Percentiles rank a stretch among this genome's conserved stretches.
These are phyloP conservation scores for Atkinsonella texensis DNA, from an alignment of 2,329 filamentous ascomycete species.

Conservation along the genomic window DNA sequence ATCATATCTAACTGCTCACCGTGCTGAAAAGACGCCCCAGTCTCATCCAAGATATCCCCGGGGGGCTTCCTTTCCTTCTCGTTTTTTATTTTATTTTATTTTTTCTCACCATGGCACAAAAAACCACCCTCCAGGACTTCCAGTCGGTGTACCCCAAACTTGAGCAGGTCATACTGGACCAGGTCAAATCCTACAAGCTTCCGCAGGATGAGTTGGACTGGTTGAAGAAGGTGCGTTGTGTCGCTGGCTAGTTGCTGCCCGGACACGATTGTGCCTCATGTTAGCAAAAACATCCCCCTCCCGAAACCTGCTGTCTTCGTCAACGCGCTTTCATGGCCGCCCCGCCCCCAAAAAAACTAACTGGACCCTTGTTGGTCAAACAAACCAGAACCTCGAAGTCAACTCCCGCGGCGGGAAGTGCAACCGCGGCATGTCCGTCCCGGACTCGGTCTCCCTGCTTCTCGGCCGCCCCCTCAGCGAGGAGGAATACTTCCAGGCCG, in stretches of 20 bases:
- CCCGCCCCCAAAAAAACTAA: no score
- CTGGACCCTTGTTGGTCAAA: no score
- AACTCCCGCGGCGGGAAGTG: conserved; percentile 94
- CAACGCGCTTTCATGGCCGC: not conserved
- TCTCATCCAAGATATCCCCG: no score
- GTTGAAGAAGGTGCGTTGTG: conserved; percentile 61
- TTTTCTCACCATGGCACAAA: conserved; percentile 45
- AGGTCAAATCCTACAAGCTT: conserved; percentile 72
- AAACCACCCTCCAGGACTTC: conserved; percentile 73
- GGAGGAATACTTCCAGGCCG: conserved; percentile 78
- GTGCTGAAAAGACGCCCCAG: no score
- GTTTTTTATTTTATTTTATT: not conserved
- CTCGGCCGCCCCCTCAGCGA: conserved; percentile 58
- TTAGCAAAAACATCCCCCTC: no score
- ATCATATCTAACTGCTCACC: no score
- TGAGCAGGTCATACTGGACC: conserved; percentile 66
- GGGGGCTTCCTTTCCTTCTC: not conserved
- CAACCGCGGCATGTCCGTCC: conserved; percentile 96
- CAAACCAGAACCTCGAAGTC: conserved; percentile 58
- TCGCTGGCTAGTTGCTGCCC: no score
- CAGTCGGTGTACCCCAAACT: conserved; percentile 83
- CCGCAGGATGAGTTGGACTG: conserved; percentile 71
- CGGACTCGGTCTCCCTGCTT: conserved; percentile 77
- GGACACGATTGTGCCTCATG: not conserved
- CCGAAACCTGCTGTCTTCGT: no score